Percentiles rank a stretch among this genome's conserved stretches.
Evolutionary conservation across 2,329 filamentous ascomycete species (phyloP).

Genomic region (Xylaria digitata): DNA sequence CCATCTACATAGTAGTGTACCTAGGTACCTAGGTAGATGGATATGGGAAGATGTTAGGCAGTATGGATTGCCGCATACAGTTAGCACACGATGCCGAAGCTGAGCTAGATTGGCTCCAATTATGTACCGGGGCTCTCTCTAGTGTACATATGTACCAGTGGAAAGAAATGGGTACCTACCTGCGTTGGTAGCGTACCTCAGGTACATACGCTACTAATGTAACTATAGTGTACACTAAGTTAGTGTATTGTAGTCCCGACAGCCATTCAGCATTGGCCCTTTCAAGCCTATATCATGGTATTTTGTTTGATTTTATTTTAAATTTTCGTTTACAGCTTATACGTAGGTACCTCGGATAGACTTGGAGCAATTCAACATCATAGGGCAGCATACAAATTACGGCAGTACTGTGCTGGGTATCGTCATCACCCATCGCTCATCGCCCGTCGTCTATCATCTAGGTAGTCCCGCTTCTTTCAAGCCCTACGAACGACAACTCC

Average conservation of each 20-base stretch:
- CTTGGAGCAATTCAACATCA: not conserved
- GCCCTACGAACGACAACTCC: constrained; percentile 28
- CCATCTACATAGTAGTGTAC: not conserved
- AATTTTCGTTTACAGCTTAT: too few species aligned
- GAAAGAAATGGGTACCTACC: not conserved
- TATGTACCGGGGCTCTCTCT: constrained; percentile 7
- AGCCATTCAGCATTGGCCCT: constrained; percentile 15
- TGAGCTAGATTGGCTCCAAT: constrained; percentile 15
- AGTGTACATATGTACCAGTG: not conserved
- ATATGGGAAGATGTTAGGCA: too few species aligned
- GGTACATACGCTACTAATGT: too few species aligned
- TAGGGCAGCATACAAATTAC: constrained; percentile 1
- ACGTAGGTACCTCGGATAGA: too few species aligned
- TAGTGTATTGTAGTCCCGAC: not conserved
- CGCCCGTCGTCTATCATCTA: too few species aligned
- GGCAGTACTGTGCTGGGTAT: constrained; percentile 5
- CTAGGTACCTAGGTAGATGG: too few species aligned
- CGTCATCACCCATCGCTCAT: not conserved
- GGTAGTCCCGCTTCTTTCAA: constrained; percentile 21
- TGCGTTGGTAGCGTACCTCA: too few species aligned
- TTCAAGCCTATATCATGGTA: not conserved
- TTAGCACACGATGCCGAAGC: not conserved
- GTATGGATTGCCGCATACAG: constrained; percentile 16
- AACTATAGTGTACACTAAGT: too few species aligned
- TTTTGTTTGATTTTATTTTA: not conserved